Conservation (phyloP, 495 filamentous ascomycete species). For the Podospora comata region DNA sequence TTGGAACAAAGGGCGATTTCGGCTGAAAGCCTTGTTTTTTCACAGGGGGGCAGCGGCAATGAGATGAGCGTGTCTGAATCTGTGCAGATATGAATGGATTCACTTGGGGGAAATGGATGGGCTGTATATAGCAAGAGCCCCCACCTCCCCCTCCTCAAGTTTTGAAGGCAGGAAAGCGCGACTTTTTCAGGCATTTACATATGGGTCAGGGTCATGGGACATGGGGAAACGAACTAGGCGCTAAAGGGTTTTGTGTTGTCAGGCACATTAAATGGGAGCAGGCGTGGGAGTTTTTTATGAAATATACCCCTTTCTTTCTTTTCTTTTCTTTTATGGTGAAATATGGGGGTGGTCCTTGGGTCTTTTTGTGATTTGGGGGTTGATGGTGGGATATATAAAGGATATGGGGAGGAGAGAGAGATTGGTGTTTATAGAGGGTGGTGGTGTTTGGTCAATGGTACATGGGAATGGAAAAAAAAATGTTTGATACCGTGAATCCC, state of each 20-base stretch:
- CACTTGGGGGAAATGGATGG: background rate
- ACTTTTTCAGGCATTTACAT: background rate
- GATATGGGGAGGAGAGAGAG: too few species aligned
- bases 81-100: too few species aligned
- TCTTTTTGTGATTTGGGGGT: too few species aligned
- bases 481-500: too few species aligned
- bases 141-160: background rate
- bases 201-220: background rate
- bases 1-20: background rate
- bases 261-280: background rate
- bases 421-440: too few species aligned
- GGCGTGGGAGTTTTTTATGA: background rate
- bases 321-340: background rate
- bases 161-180: too few species aligned
- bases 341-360: too few species aligned
- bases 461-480: too few species aligned
- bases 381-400: too few species aligned
- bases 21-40: background rate
- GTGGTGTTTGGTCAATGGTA: too few species aligned
- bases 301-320: background rate
- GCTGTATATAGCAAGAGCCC: background rate
- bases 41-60: too few species aligned
- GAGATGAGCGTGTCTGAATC: too few species aligned
- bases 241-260: background rate
- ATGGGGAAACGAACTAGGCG: background rate